A percentile compares a stretch with the other conserved stretches of the same genome.
phyloP scores from a whole-genome alignment of 1,284 basidiomycete species.

The Apiotrichum veenhuisii region DNA sequence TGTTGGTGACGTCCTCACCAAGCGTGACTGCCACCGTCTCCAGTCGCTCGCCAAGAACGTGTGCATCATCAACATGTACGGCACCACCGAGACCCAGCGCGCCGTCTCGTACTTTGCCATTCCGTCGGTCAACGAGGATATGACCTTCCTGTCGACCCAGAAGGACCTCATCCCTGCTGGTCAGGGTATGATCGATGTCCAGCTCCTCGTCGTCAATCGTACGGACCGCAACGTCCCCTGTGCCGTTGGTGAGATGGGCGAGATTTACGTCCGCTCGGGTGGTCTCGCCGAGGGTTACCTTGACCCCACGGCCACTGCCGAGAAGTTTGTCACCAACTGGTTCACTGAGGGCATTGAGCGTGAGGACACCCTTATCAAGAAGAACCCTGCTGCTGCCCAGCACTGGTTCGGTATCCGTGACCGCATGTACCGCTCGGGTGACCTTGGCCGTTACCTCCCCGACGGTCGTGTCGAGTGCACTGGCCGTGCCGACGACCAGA shows the following conservation, averaged over 20 bases:
- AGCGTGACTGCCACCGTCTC: constrained; percentile 92
- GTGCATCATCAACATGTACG: constrained; percentile 98
- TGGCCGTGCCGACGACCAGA: constrained; percentile 95
- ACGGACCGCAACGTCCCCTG: constrained; percentile 84
- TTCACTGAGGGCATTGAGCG: constrained; percentile 62
- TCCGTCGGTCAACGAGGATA: constrained; percentile 75
- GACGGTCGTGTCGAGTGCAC: constrained; percentile 95
- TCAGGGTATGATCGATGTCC: constrained; percentile 96
- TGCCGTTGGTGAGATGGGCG: constrained; percentile 93
- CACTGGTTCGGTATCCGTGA: constrained; percentile 98
- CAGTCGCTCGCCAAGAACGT: constrained; percentile 92
- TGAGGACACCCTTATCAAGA: constrained; percentile 64
- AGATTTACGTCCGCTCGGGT: constrained; percentile 96
- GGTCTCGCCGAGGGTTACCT: constrained; percentile 95
- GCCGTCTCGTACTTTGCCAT: constrained; percentile 97
- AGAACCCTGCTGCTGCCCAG: constrained; percentile 61
- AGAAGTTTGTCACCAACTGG: constrained; percentile 94
- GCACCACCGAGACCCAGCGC: constrained; percentile 97
- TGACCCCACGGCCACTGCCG: constrained; percentile 73
- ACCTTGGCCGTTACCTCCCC: constrained; percentile 90
- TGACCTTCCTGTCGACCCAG: constrained; percentile 86
- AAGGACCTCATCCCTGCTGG: constrained; percentile 99
- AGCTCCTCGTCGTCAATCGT: constrained; percentile 93
- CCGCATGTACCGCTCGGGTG: constrained; percentile 96
- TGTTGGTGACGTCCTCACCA: constrained; percentile 98